Evolutionary conservation across 192 early-diverging fungal genomes (phyloP).

Genomic region (Podila epicladia): DNA sequence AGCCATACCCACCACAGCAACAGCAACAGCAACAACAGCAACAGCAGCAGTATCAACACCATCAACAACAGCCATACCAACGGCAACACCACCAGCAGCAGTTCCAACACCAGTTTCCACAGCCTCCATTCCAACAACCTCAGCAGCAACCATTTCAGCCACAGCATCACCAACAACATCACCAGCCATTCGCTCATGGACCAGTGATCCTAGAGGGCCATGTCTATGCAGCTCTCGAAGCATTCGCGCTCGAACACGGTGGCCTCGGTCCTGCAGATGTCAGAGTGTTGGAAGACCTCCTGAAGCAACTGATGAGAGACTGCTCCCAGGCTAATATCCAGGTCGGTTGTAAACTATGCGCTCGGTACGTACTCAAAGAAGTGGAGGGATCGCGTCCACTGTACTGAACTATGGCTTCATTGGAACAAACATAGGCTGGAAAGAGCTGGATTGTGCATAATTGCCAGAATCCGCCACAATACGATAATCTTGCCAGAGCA

Average conservation of each 20-base stretch:
- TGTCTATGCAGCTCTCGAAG: constrained; percentile 25
- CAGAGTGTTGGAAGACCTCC: constrained; percentile 27
- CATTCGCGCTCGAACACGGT: constrained; percentile 16
- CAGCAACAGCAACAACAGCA: neutral
- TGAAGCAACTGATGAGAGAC: constrained; percentile 60
- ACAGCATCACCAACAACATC: neutral
- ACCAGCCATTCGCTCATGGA: neutral
- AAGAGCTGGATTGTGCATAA: constrained; percentile 61
- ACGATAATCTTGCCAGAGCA: constrained; percentile 43
- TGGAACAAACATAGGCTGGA: constrained; percentile 48
- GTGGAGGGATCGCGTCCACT: neutral
- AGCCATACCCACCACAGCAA: neutral
- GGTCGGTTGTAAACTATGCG: constrained; percentile 19
- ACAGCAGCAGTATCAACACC: neutral
- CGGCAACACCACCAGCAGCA: neutral
- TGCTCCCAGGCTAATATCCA: constrained; percentile 66
- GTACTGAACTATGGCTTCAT: neutral
- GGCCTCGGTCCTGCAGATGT: constrained; percentile 22
- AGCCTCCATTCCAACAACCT: neutral
- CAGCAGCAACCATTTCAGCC: neutral
- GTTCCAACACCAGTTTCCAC: neutral
- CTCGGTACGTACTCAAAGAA: neutral
- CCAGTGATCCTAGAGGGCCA: neutral
- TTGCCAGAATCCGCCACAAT: constrained; percentile 53
- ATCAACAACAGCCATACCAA: neutral